phyloP scores from a whole-genome alignment of 2,329 filamentous ascomycete genomes.

The Dactylellina sp. region DNA sequence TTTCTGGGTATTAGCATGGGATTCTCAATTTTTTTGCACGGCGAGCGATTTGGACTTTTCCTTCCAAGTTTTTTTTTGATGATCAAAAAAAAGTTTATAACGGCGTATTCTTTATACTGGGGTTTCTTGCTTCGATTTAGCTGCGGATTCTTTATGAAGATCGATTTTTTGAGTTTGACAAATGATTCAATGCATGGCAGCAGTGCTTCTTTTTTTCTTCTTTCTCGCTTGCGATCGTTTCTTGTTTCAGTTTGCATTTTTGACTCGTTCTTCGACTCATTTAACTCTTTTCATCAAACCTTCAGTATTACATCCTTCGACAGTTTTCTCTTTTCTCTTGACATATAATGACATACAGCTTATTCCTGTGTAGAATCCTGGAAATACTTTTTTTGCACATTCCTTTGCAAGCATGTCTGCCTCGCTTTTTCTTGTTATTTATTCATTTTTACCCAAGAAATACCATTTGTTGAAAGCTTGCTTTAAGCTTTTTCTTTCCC shows the following conservation, averaged over 20 bases:
- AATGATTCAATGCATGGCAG: slow-evolving; percentile 28
- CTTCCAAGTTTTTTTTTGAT: slow-evolving; percentile 21
- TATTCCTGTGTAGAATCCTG: background rate
- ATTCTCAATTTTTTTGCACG: slow-evolving; percentile 23
- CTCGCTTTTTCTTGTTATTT: slow-evolving; percentile 6
- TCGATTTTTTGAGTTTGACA: slow-evolving; percentile 25
- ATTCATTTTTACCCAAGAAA: background rate
- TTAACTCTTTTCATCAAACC: background rate
- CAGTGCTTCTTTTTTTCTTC: slow-evolving; percentile 10
- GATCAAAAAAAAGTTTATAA: slow-evolving; percentile 33
- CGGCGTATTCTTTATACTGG: slow-evolving; percentile 31
- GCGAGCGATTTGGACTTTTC: slow-evolving; percentile 28
- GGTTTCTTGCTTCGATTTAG: slow-evolving; percentile 13
- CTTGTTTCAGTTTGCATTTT: slow-evolving; percentile 20
- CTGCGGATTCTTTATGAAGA: slow-evolving; percentile 22
- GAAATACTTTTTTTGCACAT: background rate
- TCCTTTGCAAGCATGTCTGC: background rate
- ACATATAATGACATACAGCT: background rate
- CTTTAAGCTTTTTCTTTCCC: background rate
- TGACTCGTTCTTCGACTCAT: slow-evolving; percentile 16
- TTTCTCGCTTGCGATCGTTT: background rate
- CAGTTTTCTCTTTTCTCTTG: background rate
- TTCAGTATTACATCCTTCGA: background rate
- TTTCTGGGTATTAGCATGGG: slow-evolving; percentile 29
- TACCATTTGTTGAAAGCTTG: background rate